Evolutionary conservation across 495 filamentous ascomycete genomes (phyloP).

Genomic region (Extremus antarcticus): DNA sequence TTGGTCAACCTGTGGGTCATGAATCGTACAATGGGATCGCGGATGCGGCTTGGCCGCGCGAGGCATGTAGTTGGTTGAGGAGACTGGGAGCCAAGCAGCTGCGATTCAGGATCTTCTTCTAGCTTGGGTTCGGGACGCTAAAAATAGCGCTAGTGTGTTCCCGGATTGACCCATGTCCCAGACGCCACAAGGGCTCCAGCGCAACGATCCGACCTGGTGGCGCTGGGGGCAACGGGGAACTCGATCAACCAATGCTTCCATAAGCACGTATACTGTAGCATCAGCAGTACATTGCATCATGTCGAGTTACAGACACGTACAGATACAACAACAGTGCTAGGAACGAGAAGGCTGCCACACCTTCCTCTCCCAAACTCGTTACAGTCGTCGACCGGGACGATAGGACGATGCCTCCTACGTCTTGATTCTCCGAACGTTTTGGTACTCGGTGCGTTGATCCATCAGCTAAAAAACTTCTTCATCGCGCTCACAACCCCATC

Average conservation of each 20-base stretch:
- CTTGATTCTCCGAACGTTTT: too few species aligned
- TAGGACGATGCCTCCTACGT: too few species aligned
- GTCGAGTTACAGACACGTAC: not conserved
- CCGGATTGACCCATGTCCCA: too few species aligned
- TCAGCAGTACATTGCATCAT: not conserved
- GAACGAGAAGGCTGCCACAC: not conserved
- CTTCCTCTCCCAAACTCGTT: not conserved
- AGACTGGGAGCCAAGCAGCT: not conserved
- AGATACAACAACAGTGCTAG: not conserved
- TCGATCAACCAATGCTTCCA: too few species aligned
- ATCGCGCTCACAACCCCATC: slow-evolving; percentile 25
- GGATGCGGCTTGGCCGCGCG: not conserved
- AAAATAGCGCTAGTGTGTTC: too few species aligned
- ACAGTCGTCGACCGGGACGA: too few species aligned
- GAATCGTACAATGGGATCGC: not conserved
- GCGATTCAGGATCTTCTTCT: not conserved
- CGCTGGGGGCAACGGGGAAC: too few species aligned
- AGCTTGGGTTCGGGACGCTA: too few species aligned
- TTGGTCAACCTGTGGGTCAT: not conserved
- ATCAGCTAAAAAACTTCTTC: not conserved
- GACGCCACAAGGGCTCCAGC: too few species aligned
- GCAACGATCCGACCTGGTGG: too few species aligned
- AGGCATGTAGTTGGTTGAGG: not conserved
- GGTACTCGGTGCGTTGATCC: too few species aligned
- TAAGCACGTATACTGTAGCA: too few species aligned